phyloP scores from a whole-genome alignment of 23 red algal genomes.

The Pyropia haitanensis region DNA sequence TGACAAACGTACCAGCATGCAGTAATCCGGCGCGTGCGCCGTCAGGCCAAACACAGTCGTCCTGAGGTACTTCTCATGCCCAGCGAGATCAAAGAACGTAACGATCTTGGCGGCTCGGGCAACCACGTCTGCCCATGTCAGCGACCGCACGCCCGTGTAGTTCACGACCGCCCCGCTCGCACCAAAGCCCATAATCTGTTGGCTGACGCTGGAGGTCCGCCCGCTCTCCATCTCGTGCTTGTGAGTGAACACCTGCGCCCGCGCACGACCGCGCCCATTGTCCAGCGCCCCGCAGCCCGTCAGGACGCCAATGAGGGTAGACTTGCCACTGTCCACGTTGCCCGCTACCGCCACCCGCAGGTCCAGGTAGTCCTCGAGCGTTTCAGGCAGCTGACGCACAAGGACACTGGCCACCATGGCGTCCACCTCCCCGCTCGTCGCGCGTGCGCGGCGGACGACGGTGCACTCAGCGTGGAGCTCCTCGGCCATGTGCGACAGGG shows the following conservation, averaged over 20 bases:
- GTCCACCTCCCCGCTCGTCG: conserved; percentile 37
- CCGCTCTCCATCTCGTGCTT: conserved; percentile 97
- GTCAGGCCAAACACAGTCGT: conserved; percentile 98
- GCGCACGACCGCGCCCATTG: conserved; percentile 90
- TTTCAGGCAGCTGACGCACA: conserved; percentile 66
- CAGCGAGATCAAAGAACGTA: conserved; percentile 91
- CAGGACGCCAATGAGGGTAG: conserved; percentile 87
- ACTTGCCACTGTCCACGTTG: conserved; percentile 98
- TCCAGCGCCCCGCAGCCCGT: conserved; percentile 87
- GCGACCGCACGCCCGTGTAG: conserved; percentile 76
- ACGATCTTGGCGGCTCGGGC: conserved; percentile 71
- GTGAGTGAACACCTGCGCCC: conserved; percentile 90
- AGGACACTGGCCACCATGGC: conserved; percentile 58
- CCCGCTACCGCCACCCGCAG: conserved; percentile 90
- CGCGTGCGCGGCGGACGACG: conserved; percentile 53
- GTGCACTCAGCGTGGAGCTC: conserved; percentile 75
- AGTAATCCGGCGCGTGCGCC: conserved; percentile 89
- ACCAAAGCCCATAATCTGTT: conserved; percentile 91
- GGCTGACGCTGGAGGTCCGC: conserved; percentile 74
- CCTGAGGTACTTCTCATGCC: conserved; percentile 97
- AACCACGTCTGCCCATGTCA: conserved; percentile 94
- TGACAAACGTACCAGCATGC: conserved; percentile 44
- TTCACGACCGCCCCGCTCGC: conserved; percentile 77
- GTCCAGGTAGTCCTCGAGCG: conserved; percentile 85
- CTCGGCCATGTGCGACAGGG: conserved; percentile 73